These are phyloP conservation scores for Fusarium nodosum DNA, from an alignment of 2,329 filamentous ascomycete genomes.

Conservation along the genomic window DNA sequence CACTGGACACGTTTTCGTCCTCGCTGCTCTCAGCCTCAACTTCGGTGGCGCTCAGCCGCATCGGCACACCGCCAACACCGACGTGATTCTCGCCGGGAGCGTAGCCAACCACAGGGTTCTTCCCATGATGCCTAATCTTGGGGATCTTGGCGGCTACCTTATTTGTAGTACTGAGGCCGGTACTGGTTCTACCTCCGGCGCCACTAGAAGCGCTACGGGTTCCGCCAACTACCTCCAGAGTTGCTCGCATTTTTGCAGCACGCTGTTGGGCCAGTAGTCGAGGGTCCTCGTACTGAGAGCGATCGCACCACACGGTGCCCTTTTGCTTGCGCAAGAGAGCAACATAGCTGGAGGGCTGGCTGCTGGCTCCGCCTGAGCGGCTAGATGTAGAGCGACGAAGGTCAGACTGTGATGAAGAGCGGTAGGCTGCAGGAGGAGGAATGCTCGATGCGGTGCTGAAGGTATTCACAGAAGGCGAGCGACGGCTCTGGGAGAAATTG, in stretches of 20 bases:
- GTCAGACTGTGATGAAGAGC: constrained; percentile 68
- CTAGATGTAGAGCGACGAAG: constrained; percentile 84
- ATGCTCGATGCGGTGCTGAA: constrained; percentile 80
- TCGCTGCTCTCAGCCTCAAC: constrained; percentile 90
- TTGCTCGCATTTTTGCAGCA: constrained; percentile 87
- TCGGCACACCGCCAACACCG: constrained; percentile 82
- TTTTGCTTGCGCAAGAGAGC: constrained; percentile 97
- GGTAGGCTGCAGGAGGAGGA: constrained; percentile 69
- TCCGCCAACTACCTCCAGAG: constrained; percentile 82
- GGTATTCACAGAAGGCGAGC: constrained; percentile 75
- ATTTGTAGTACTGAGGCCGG: constrained; percentile 70
- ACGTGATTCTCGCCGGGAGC: constrained; percentile 81
- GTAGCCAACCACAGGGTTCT: constrained; percentile 83
- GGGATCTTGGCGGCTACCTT: constrained; percentile 87
- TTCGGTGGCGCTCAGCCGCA: constrained; percentile 94
- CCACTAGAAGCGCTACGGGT: constrained; percentile 55
- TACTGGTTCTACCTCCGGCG: constrained; percentile 67
- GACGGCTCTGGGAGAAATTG: constrained; percentile 61
- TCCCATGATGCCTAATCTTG: constrained; percentile 91
- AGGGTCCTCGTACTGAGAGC: constrained; percentile 91
- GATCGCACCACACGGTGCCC: constrained; percentile 98
- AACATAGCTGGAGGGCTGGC: constrained; percentile 83
- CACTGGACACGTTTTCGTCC: constrained; percentile 71
- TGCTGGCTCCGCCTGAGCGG: constrained; percentile 72
- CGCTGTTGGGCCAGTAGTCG: constrained; percentile 84